Evolutionary conservation across 2,329 filamentous ascomycete species (phyloP).

Genomic region (Alternaria viburni): DNA sequence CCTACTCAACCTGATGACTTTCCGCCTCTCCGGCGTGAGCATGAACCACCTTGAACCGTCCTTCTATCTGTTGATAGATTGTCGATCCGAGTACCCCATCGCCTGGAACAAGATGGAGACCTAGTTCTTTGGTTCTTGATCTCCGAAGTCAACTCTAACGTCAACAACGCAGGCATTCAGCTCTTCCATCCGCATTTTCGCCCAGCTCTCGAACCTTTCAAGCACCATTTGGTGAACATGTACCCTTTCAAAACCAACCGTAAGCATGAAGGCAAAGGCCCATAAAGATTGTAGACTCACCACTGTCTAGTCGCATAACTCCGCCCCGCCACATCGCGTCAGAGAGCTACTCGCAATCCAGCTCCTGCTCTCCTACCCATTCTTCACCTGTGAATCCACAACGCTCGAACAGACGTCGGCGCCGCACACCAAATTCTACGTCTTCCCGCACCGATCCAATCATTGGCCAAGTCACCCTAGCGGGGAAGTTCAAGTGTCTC

Average conservation of each 20-base stretch:
- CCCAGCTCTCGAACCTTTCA: neutral
- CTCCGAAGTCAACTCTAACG: neutral
- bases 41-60: neutral
- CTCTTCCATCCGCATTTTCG: neutral
- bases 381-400: neutral
- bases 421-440: neutral
- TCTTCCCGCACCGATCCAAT: slow-evolving; percentile 2
- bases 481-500: slow-evolving; percentile 35
- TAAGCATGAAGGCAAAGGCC: neutral
- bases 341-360: neutral
- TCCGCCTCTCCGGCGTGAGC: neutral
- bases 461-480: slow-evolving; percentile 34
- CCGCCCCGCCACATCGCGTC: neutral
- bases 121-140: neutral
- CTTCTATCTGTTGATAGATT: neutral
- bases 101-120: no score
- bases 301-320: neutral
- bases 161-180: neutral
- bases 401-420: neutral
- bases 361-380: neutral
- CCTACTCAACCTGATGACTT: neutral
- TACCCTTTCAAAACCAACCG: neutral
- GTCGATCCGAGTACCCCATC: fast-evolving
- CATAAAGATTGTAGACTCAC: neutral
- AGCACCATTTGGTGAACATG: neutral